Percentiles rank a stretch among this genome's conserved stretches.
Evolutionary conservation across 192 early-diverging fungal genomes (phyloP).

Genomic region (Physocladia obscura): DNA sequence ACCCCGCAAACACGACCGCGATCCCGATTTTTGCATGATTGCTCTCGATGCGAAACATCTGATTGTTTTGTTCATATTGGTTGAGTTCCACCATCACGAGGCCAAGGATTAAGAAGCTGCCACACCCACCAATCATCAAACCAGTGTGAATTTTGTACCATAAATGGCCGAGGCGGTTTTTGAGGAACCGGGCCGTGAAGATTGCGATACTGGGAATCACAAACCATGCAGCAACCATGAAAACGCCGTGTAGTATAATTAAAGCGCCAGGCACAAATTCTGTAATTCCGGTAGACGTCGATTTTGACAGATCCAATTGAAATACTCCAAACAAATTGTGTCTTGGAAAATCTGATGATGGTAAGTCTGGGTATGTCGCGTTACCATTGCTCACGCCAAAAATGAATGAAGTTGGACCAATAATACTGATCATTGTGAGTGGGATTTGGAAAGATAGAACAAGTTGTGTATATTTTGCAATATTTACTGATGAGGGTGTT

Average conservation of each 20-base stretch:
- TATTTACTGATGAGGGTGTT: not conserved
- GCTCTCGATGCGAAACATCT: not conserved
- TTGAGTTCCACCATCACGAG: constrained; percentile 31
- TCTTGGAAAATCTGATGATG: not conserved
- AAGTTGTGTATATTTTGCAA: not conserved
- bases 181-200: constrained; percentile 44
- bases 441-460: not conserved
- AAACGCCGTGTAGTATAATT: constrained; percentile 28
- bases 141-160: constrained; percentile 41
- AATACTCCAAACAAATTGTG: not conserved
- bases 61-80: not conserved
- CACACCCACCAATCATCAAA: constrained; percentile 30
- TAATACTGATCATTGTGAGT: not conserved
- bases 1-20: constrained; percentile 21
- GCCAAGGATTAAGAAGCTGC: constrained; percentile 8
- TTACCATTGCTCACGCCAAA: not conserved
- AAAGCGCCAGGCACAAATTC: not conserved
- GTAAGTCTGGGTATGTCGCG: not conserved
- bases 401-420: not conserved
- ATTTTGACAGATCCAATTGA: not conserved
- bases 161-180: constrained; percentile 31
- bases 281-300: not conserved
- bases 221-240: constrained; percentile 30
- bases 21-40: constrained; percentile 34
- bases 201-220: constrained; percentile 30